Evolutionary conservation across 169 alveolate genomes (phyloP), one percentile per base, ranked within the genome.

Genomic region (Plasmodium blacklocki): DNA sequence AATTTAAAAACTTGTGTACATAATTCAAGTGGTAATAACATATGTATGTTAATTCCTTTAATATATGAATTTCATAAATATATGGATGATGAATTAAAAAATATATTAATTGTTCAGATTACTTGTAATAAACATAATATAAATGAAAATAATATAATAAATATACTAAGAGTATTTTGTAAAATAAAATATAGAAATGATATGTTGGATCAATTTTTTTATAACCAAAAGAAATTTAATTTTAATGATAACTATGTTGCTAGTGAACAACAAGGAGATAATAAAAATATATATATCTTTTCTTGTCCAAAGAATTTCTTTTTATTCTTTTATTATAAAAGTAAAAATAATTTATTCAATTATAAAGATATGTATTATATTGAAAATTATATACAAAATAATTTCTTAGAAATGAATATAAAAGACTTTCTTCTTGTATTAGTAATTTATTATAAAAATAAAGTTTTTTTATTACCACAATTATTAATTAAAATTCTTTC

Each of bases 51-150:
- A 32, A 86, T 86, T 18, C 92, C 92, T 4, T 15, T 74, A 63
- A 71, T 86, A 21, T 86, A 86, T 56, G 78, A 60, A 39, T 86
- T 71, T 64, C 88, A 73, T 67, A 86, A 72, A 54, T 67, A 86
- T 67, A 73, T 73, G 75, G 92, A 86, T 86, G 76, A 59, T 32
- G 92, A 86, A 49, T 12, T 86, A 32, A 86, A 86, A 86, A 86
- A 72, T 72, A 86, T 86, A 86, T 86, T 86, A 73, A 72, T 68
- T 2, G 92, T 86, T 72, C 92, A 86, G 47, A 73, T 86, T 56
- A 72, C 74, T 3, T 86, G 45, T 66, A 86, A 86, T 29, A 86
- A 60, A 54, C 88, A 86, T 15, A 54, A 43, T 71, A 86, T 86
- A 52, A 86, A 86, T 67, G 88, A 72, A 72, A 43, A 29, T 29